Evolutionary conservation across 2,329 filamentous ascomycete genomes (phyloP), one percentile per base, ranked within the genome.

Genomic region (Monosporascus sp.): DNA sequence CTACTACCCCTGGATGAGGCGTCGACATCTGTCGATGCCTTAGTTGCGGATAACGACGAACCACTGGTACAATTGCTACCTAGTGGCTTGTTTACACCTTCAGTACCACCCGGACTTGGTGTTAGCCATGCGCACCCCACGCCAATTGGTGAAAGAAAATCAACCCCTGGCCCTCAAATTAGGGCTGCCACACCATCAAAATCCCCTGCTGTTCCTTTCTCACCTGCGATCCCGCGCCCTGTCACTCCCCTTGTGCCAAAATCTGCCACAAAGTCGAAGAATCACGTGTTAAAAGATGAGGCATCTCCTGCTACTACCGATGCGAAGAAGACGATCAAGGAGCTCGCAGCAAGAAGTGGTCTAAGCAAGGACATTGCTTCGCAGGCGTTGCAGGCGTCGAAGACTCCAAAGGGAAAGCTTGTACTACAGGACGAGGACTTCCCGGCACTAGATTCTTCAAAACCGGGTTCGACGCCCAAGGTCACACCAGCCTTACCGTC

Each of bases 21-120:
- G 14, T 78, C 76, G 3, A 76, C 76, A 44, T 85, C 81, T n/a
- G 82, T 90, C 41, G 86, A 89, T 66, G 84, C 84, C 3, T 72
- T 90, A 4, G 86, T 90, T 14, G 82, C 84, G 22, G 86, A 90
- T 63, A 73, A 59, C 31, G 66, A 55, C 19, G 63, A 64, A 55
- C 46, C 37, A 57, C 64, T 36, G 56, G 58, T 55, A 7, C 43
- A 47, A 51, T 64, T 53, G 40, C 46, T 52, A 6, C 52, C 53
- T 45, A 60, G 61, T 17, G 62, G 61, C 24, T 55, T 62, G 11
- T 58, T 59, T 2, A 74, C 66, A 7, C 74, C 75, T 24, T 68
- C 69, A n/a, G 61, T 75, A 36, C 78, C 78, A 24, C 77, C 78
- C 20, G 78, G 78, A 14, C 73, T 78, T 26, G 72, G 70, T 3